A percentile compares a stretch with the other conserved stretches of the same genome.
These are phyloP conservation scores for Pichia sp. DNA, from an alignment of 1,139 yeast species.

Conservation along the genomic window DNA sequence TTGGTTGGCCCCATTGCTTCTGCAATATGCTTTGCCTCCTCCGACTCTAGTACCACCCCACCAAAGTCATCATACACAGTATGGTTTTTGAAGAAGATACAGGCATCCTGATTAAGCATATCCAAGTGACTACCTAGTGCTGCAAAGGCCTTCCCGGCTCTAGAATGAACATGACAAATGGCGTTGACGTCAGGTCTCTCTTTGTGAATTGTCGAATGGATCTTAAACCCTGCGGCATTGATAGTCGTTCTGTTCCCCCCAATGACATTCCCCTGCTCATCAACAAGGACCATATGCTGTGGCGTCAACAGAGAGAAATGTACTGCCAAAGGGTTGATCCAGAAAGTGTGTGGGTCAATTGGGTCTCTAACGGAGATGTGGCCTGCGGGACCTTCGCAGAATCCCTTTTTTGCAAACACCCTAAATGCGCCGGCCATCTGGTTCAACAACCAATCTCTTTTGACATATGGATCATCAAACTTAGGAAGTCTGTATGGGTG, in stretches of 20 bases:
- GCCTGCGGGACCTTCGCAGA: conserved; percentile 75
- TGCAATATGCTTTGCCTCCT: conserved; percentile 68
- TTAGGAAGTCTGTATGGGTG: conserved; percentile 48
- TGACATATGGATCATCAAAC: conserved; percentile 46
- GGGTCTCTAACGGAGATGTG: conserved; percentile 84
- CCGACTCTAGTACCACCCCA: conserved; percentile 70
- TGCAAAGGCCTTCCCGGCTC: conserved; percentile 70
- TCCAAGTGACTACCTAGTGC: conserved; percentile 67
- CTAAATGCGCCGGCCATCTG: conserved; percentile 85
- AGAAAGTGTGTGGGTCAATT: conserved; percentile 61
- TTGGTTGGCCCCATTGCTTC: conserved; percentile 60
- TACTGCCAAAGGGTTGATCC: conserved; percentile 75
- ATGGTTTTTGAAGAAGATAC: conserved; percentile 62
- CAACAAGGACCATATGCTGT: conserved; percentile 72
- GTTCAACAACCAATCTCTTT: conserved; percentile 61
- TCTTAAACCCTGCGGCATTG: conserved; percentile 77
- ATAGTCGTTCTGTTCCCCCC: conserved; percentile 44
- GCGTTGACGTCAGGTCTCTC: conserved; percentile 78
- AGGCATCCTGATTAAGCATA: conserved; percentile 77
- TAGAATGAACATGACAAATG: conserved; percentile 77
- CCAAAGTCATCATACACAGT: conserved; percentile 67
- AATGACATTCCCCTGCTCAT: conserved; percentile 57
- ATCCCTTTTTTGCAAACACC: conserved; percentile 69
- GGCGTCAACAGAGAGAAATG: conserved; percentile 72
- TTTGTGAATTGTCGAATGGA: conserved; percentile 71